These are phyloP conservation scores for Fusarium papillatum DNA, from an alignment of 2,329 filamentous ascomycete genomes.

Conservation along the genomic window DNA sequence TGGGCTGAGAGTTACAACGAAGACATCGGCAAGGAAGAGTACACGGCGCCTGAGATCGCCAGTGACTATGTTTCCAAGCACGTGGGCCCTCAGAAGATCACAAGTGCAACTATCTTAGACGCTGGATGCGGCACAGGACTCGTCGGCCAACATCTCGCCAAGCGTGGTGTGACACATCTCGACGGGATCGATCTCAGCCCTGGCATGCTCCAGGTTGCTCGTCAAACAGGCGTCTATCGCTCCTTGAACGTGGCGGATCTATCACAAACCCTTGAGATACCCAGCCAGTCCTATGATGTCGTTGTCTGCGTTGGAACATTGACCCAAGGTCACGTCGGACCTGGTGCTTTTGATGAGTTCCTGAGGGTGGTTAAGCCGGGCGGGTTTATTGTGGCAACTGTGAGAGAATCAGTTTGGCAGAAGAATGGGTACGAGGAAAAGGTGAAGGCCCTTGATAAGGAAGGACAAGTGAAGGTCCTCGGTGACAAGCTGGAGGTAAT, in stretches of 20 bases:
- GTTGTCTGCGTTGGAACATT: constrained; percentile 66
- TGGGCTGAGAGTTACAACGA: constrained; percentile 47
- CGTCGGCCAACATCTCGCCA: constrained; percentile 58
- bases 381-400: constrained; percentile 61
- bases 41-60: constrained; percentile 54
- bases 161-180: constrained; percentile 54
- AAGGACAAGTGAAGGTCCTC: neutral
- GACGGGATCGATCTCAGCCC: constrained; percentile 64
- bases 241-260: constrained; percentile 58
- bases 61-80: constrained; percentile 41
- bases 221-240: constrained; percentile 57
- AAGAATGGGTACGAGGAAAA: constrained; percentile 57
- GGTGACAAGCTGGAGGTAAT: constrained; percentile 4
- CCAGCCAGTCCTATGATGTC: constrained; percentile 57
- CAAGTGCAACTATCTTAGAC: constrained; percentile 54
- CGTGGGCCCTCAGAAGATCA: constrained; percentile 22
- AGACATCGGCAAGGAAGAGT: constrained; percentile 48
- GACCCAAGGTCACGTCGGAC: constrained; percentile 65
- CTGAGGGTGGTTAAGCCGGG: constrained; percentile 57
- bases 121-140: constrained; percentile 67
- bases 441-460: constrained; percentile 46
- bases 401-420: constrained; percentile 62
- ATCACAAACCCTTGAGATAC: constrained; percentile 52
- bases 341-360: constrained; percentile 59
- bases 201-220: constrained; percentile 62